phyloP scores from a whole-genome alignment of 2,329 filamentous ascomycete genomes.

The Fusarium papillatum region DNA sequence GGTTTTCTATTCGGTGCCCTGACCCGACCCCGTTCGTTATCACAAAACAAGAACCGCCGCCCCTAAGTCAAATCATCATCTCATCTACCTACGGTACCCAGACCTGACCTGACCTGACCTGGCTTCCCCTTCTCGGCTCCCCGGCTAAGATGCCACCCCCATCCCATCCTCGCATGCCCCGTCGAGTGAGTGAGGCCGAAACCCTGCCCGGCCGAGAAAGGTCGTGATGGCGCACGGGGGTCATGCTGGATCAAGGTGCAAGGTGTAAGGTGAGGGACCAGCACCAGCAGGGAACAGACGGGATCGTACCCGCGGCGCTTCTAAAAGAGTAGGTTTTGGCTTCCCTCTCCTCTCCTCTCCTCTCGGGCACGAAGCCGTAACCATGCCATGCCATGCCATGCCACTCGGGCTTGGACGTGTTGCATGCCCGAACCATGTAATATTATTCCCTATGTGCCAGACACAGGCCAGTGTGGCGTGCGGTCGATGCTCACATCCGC shows the following conservation, averaged over 20 bases:
- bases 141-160: slow-evolving; percentile 1
- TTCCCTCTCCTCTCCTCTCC: slow-evolving; percentile 20
- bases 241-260: slow-evolving; percentile 25
- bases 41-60: background rate
- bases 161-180: slow-evolving; percentile 7
- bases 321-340: slow-evolving; percentile 17
- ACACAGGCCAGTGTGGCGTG: slow-evolving; percentile 2
- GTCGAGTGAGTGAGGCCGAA: slow-evolving; percentile 30
- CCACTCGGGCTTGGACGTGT: slow-evolving; percentile 7
- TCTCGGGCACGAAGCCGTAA: slow-evolving; percentile 6
- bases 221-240: slow-evolving; percentile 8
- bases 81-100: background rate
- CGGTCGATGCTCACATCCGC: background rate
- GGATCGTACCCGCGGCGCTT: slow-evolving; percentile 3
- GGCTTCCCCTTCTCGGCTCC: slow-evolving; percentile 1
- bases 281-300: background rate
- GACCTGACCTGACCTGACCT: background rate
- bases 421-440: slow-evolving; percentile 16
- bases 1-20: slow-evolving; percentile 10
- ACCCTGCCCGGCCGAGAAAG: slow-evolving; percentile 31
- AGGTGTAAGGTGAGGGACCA: slow-evolving; percentile 20
- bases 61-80: background rate
- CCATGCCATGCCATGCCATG: slow-evolving; percentile 11
- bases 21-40: slow-evolving; percentile 6
- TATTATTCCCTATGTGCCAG: slow-evolving; percentile 6